These are phyloP conservation scores for Geranomyces variabilis DNA, from an alignment of 192 early-diverging fungal genomes.

Conservation along the genomic window DNA sequence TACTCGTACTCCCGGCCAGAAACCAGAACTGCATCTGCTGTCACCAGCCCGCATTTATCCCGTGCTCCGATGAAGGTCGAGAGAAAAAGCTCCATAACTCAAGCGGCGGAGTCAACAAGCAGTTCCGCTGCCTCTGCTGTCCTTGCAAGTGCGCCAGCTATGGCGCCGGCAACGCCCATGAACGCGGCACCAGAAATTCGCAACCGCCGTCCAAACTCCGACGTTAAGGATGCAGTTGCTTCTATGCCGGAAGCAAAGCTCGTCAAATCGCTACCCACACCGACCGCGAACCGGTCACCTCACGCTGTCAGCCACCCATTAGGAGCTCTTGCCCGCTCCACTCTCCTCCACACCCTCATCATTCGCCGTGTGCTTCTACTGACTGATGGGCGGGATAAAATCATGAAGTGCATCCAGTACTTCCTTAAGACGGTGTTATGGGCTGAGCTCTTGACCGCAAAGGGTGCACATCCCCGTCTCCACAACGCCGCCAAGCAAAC, in stretches of 20 bases:
- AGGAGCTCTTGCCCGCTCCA: neutral
- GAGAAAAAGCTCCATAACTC: neutral
- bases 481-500: slow-evolving; percentile 43
- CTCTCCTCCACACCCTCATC: slow-evolving; percentile 36
- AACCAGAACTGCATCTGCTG: too few species aligned
- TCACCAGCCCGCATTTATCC: neutral
- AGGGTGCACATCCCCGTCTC: slow-evolving; percentile 19
- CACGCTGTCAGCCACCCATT: neutral
- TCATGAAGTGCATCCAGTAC: slow-evolving; percentile 79
- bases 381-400: slow-evolving; percentile 85
- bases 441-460: slow-evolving; percentile 34
- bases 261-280: neutral
- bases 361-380: slow-evolving; percentile 67
- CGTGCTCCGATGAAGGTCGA: slow-evolving; percentile 8
- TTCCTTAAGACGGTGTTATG: slow-evolving; percentile 72
- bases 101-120: neutral
- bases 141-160: neutral
- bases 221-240: neutral
- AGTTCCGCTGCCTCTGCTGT: neutral
- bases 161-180: neutral
- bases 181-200: neutral
- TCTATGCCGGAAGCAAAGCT: neutral
- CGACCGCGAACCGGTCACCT: neutral
- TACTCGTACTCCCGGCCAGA: neutral
- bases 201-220: neutral